Evolutionary conservation across 1,284 basidiomycete genomes (phyloP).

Genomic region (Porodaedalea pini): DNA sequence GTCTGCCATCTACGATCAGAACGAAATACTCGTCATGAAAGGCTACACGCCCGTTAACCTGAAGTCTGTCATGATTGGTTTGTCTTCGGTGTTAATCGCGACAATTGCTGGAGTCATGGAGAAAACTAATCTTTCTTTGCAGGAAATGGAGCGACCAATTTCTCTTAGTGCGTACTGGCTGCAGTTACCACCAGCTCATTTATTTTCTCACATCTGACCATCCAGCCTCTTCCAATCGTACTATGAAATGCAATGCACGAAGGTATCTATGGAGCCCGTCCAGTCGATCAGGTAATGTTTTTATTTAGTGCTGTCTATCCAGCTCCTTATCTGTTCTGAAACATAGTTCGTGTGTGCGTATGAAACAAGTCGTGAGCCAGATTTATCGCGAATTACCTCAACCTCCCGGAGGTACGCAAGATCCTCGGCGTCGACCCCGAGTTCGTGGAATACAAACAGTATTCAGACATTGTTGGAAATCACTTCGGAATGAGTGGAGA

Average conservation of each 20-base stretch:
- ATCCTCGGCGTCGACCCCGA: no score
- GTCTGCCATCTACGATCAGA: conserved; percentile 75
- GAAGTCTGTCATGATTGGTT: conserved; percentile 79
- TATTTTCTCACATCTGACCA: neutral
- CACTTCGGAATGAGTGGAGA: no score
- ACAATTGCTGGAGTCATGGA: neutral
- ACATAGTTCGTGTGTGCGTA: no score
- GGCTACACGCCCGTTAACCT: conserved; percentile 76
- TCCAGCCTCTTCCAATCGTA: conserved; percentile 1
- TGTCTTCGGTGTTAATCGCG: neutral
- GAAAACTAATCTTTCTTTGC: no score
- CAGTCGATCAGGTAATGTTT: conserved; percentile 10
- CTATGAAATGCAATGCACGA: conserved; percentile 6
- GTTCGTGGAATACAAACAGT: no score
- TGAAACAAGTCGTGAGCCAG: no score
- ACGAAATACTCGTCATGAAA: conserved; percentile 50
- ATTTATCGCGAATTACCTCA: conserved; percentile 78
- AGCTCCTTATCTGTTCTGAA: no score
- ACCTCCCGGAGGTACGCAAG: no score
- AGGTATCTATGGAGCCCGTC: neutral
- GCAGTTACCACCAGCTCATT: conserved; percentile 3
- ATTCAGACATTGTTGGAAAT: no score
- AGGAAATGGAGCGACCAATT: conserved; percentile 59
- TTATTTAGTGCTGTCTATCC: no score
- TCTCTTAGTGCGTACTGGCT: conserved; percentile 31